Base-by-base conservation (phyloP, 1,284 basidiomycete genomes). In the Meira nashicola region DNA sequence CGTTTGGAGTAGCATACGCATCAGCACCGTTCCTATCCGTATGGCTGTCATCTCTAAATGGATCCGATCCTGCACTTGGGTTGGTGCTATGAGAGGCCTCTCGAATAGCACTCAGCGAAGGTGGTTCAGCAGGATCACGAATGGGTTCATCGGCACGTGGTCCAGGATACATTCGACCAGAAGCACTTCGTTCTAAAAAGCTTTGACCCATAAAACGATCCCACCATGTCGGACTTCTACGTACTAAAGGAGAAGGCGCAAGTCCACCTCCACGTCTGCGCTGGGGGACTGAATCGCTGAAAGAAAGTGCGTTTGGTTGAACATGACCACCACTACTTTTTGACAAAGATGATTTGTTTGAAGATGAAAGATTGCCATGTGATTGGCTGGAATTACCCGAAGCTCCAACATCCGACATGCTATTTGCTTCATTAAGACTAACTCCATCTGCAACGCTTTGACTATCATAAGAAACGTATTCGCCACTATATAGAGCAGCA, bases 171-270 rank as follows among this genome's bases (percentile, higher is more conserved):
- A 67, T 57, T 25, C 68, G 57, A 7, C 71, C 67, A 3, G 71
- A 73, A 17, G 69, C 59, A 39, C 60, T 65, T 9, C 71, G 62
- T 46, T 72, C 69, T 23, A 72, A 58, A 44, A 66, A 58, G 39
- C 63, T 62, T 48, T 57, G 63, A 41, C 64, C 65, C 67, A 73
- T 66, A 62, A 74, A 66, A 6, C 68, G 63, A 43, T 66, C 68
- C 72, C 72, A 74, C 72, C 72, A 74, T 1, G 71, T 71, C 2
- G 63, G 57, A 46, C 66, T 69, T 37, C 72, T 64, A 33, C 60
- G 63, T 46, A 74, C 68, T 51, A 15, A 23, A 43, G 57, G 37
- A 7, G 50, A 46, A 10, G 52, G 52, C 8, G 15, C n/a, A 12
- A 55, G 59, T 15, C 58, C 53, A 38, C 60, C 55, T 38, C 17